Base-by-base conservation (phyloP, 345 rosid species). In the Populus alba region DNA sequence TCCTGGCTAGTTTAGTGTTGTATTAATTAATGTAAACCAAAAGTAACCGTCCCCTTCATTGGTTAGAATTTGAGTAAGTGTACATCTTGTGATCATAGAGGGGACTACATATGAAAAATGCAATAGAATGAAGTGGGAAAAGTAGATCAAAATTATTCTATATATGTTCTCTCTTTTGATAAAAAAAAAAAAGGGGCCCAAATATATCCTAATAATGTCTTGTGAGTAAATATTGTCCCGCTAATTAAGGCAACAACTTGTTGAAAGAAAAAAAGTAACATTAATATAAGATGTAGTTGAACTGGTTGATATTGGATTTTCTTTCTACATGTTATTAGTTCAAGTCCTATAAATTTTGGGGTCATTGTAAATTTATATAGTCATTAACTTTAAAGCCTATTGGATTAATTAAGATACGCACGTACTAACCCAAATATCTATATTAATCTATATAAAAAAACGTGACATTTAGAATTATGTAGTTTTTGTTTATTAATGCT, bases 221-320 rank as follows among this genome's bases (percentile, higher is more conserved):
- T 3, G 35, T 49, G 72, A 33, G 25, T 16, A 29, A 23, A 35
- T n/a, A 35, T 33, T 59, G 8, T 8, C 53, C 65, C 17, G 31
- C 47, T 65, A 11, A 75, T 74, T 74, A 59, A 47, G 71, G 77
- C 25, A 27, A 39, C 35, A 62, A 38, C 25, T 74, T 41, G 11
- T 25, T 35, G 7, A 1, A 1, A 33, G 22, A 18, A 10, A 39
- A 69, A 41, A 57, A 1, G 15, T 57, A 15, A 57, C 29, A 57
- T n/a, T 57, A 27, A 27, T n/a, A n/a, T n/a, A n/a, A n/a, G n/a
- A n/a, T n/a, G n/a, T n/a, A n/a, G n/a, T n/a, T n/a, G n/a, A n/a
- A n/a, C n/a, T n/a, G n/a, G n/a, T n/a, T n/a, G n/a, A n/a, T n/a
- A n/a, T n/a, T n/a, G 27, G 1, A 27, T 27, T 25, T 25, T 25